These are phyloP conservation scores for Pseudogymnoascus sp. DNA, from an alignment of 2,329 filamentous ascomycete species.

Conservation along the genomic window DNA sequence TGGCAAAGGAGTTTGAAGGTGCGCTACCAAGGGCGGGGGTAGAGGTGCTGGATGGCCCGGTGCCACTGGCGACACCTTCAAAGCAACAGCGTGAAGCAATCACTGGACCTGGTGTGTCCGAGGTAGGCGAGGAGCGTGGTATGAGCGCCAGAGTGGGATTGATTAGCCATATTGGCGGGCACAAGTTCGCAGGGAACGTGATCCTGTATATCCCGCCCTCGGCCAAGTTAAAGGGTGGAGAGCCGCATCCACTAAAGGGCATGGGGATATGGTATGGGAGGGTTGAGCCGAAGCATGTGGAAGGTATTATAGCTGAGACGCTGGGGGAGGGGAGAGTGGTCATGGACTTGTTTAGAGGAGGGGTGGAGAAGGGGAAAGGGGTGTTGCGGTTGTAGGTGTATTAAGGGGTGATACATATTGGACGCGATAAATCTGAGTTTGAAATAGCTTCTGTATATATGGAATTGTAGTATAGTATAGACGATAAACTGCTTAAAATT, in stretches of 20 bases:
- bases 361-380: conserved; percentile 22
- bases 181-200: conserved; percentile 80
- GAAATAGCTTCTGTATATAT: background rate
- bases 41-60: conserved; percentile 39
- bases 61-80: conserved; percentile 17
- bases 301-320: conserved; percentile 67
- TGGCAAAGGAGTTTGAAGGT: conserved; percentile 61
- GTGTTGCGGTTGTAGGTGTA: background rate
- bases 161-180: conserved; percentile 75
- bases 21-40: conserved; percentile 45
- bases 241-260: conserved; percentile 53
- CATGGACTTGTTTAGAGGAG: conserved; percentile 63
- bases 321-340: conserved; percentile 59
- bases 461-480: background rate
- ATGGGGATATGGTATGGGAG: conserved; percentile 77
- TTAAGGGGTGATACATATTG: background rate
- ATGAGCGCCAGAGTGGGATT: conserved; percentile 53
- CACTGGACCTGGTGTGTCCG: conserved; percentile 15
- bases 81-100: conserved; percentile 11
- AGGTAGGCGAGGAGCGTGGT: conserved; percentile 28
- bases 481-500: background rate
- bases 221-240: conserved; percentile 32
- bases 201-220: conserved; percentile 68
- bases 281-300: conserved; percentile 66
- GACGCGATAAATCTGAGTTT: background rate